These are phyloP conservation scores for Yamadazyma paraphyllophila DNA, from an alignment of 805 yeast species.

Conservation along the genomic window DNA sequence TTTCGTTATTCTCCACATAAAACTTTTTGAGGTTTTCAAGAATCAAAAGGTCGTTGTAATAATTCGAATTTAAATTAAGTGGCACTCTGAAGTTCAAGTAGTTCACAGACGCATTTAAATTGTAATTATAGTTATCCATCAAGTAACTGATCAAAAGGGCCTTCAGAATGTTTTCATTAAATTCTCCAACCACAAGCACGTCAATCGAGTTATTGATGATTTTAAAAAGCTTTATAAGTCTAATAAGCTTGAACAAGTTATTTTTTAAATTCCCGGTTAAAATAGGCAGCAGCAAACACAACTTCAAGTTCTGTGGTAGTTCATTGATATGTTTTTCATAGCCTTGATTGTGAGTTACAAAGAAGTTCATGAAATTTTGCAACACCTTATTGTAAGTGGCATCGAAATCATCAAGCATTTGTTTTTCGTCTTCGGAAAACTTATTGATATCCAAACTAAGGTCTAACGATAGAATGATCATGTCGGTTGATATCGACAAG, in stretches of 20 bases:
- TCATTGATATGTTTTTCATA: slow-evolving; percentile 28
- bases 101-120: slow-evolving; percentile 29
- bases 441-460: slow-evolving; percentile 25
- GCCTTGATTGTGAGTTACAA: slow-evolving; percentile 33
- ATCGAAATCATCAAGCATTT: slow-evolving; percentile 24
- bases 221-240: slow-evolving; percentile 34
- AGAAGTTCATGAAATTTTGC: slow-evolving; percentile 37
- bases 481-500: slow-evolving; percentile 31
- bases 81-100: slow-evolving; percentile 18
- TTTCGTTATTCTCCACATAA: slow-evolving; percentile 28
- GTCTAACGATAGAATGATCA: slow-evolving; percentile 37
- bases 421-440: slow-evolving; percentile 18
- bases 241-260: slow-evolving; percentile 35
- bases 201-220: slow-evolving; percentile 30
- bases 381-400: slow-evolving; percentile 30
- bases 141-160: slow-evolving; percentile 34
- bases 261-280: slow-evolving; percentile 36
- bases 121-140: slow-evolving; percentile 40
- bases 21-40: slow-evolving; percentile 41
- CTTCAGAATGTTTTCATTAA: slow-evolving; percentile 30
- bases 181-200: slow-evolving; percentile 27
- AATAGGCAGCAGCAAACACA: slow-evolving; percentile 31
- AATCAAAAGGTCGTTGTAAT: slow-evolving; percentile 39
- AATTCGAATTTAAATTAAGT: slow-evolving; percentile 27
- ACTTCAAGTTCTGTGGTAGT: slow-evolving; percentile 23